These are phyloP conservation scores for Oldenlandia corymbosa DNA, from an alignment of 257 asterid species.

Conservation along the genomic window DNA sequence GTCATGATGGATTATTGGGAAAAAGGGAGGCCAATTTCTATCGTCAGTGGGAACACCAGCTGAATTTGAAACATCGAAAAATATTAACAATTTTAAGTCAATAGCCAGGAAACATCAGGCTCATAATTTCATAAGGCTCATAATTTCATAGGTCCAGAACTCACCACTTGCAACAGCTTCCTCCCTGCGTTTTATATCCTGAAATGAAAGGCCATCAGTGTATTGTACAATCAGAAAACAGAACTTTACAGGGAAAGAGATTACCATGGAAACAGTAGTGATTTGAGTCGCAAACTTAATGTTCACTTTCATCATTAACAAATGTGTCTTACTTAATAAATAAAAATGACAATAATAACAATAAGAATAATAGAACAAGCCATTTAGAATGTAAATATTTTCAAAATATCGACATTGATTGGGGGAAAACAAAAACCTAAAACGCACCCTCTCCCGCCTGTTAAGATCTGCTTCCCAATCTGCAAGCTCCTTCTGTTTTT, in stretches of 20 bases:
- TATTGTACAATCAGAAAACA: conserved; percentile 10
- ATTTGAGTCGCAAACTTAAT: background rate
- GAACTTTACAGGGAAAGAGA: background rate
- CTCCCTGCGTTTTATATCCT: conserved; percentile 65
- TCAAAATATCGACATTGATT: too few species aligned
- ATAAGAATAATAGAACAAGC: too few species aligned
- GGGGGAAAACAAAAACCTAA: too few species aligned
- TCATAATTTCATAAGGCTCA: background rate
- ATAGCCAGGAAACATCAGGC: background rate
- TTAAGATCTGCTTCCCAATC: conserved; percentile 83
- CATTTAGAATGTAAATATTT: too few species aligned
- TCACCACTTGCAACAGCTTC: conserved; percentile 59
- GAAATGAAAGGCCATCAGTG: conserved; percentile 20
- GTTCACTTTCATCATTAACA: background rate
- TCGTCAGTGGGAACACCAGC: conserved; percentile 51
- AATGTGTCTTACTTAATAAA: too few species aligned
- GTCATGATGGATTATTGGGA: conserved; percentile 58
- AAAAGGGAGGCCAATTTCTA: conserved; percentile 63
- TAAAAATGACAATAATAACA: background rate
- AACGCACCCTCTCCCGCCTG: conserved; percentile 81
- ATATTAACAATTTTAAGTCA: conserved; percentile 8
- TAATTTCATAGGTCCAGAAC: conserved; percentile 11
- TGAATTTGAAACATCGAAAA: conserved; percentile 23
- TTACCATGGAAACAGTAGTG: background rate
- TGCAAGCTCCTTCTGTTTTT: conserved; percentile 73